phyloP scores from a whole-genome alignment of 208 protist genomes.

The Zelonia costaricensis region DNA sequence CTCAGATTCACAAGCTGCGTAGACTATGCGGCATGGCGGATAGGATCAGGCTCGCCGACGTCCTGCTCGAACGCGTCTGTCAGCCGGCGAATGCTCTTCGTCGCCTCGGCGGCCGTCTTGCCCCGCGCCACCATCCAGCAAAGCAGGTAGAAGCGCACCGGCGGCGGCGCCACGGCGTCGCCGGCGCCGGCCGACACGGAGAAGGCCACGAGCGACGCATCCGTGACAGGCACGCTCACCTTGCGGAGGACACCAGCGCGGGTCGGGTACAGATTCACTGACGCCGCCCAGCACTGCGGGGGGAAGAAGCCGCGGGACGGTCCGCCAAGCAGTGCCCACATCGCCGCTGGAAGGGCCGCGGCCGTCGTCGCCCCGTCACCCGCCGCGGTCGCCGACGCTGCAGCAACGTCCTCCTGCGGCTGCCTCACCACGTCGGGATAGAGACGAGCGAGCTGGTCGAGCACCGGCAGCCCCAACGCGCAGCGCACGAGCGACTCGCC shows the following conservation, averaged over 20 bases:
- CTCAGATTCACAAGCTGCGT: too few species aligned
- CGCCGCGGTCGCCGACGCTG: background rate
- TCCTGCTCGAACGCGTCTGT: slow-evolving; percentile 46
- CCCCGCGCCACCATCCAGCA: slow-evolving; percentile 72
- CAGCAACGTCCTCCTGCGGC: too few species aligned
- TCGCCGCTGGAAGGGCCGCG: background rate
- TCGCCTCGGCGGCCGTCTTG: slow-evolving; percentile 32
- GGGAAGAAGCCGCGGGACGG: slow-evolving; percentile 36
- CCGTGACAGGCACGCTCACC: slow-evolving; percentile 25
- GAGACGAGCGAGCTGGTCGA: slow-evolving; percentile 32
- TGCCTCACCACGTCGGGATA: slow-evolving; percentile 28
- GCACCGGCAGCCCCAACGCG: slow-evolving; percentile 49
- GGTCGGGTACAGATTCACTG: slow-evolving; percentile 69
- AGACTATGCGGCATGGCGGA: too few species aligned
- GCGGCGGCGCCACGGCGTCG: slow-evolving; percentile 53
- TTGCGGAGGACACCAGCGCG: slow-evolving; percentile 35
- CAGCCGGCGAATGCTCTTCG: slow-evolving; percentile 31
- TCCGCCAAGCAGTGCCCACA: slow-evolving; percentile 34
- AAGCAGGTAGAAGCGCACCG: slow-evolving; percentile 46
- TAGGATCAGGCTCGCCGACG: too few species aligned
- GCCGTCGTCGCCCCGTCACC: background rate
- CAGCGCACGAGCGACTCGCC: slow-evolving; percentile 73
- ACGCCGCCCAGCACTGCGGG: slow-evolving; percentile 40
- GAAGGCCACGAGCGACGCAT: slow-evolving; percentile 52
- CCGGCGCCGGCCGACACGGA: slow-evolving; percentile 48